Percentiles rank a stretch among this genome's conserved stretches.
phyloP scores from a whole-genome alignment of 177 flowering plant species.

The Telopea speciosissima region DNA sequence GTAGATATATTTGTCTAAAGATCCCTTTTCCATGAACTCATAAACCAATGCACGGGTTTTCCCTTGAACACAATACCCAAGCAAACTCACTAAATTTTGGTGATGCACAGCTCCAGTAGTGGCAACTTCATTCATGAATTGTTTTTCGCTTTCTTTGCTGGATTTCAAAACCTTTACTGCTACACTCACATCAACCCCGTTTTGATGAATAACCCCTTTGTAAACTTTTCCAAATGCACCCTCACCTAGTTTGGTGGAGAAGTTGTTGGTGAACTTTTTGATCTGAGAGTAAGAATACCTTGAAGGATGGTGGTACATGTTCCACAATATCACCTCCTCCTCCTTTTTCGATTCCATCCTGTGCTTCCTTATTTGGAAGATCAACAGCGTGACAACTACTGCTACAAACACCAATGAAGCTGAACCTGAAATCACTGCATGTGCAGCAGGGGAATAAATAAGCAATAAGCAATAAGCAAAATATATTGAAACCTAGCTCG shows the following conservation, averaged over 20 bases:
- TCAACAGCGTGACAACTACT: no score
- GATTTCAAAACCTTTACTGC: constrained; percentile 12
- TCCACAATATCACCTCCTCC: no score
- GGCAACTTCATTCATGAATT: constrained; percentile 11
- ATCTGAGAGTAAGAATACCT: constrained; percentile 8
- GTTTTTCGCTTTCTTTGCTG: constrained; percentile 9
- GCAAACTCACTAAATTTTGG: constrained; percentile 7
- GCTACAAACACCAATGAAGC: no score
- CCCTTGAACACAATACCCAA: constrained; percentile 4
- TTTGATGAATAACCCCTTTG: constrained; percentile 6
- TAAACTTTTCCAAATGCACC: constrained; percentile 9
- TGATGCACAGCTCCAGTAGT: constrained; percentile 4
- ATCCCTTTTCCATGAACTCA: constrained; percentile 11
- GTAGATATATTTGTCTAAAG: background rate
- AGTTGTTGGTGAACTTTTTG: constrained; percentile 9
- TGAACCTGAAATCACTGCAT: no score
- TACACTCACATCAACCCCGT: background rate
- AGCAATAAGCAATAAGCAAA: no score
- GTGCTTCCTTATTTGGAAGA: no score
- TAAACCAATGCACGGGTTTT: constrained; percentile 5
- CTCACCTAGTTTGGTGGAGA: constrained; percentile 5
- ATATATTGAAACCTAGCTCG: no score
- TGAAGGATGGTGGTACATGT: no score
- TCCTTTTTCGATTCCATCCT: no score
- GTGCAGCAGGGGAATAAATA: no score